Evolutionary conservation across 2,329 filamentous ascomycete genomes (phyloP), one percentile per base, ranked within the genome.

Genomic region (Cladosporium sp.): DNA sequence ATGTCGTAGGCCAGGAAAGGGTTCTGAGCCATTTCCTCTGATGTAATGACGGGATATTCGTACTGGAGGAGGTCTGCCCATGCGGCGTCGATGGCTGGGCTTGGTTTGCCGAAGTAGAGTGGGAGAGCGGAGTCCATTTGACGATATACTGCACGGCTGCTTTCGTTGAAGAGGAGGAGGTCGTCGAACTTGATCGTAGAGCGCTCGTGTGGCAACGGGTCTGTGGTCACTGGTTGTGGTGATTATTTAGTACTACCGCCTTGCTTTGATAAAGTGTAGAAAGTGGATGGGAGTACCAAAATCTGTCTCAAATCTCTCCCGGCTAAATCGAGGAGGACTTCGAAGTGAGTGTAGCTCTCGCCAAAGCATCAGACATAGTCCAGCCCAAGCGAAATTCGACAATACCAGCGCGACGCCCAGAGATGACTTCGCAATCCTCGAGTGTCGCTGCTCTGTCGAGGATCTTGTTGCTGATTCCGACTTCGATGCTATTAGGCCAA

Each of bases 31-130:
- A 48, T 22, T 28, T 48, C 45, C 6, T 48, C 17, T 9, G 28
- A 28, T 9, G 45, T 48, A n/a, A 48, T 48, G 10, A 19, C 45
- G 1, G 45, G 45, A 32, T 48, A 48, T 35, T 48, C 45, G 25
- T 48, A 48, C 22, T 35, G 45, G 7, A 48, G 45, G n/a, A 48
- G 45, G 2, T 48, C 45, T 19, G 24, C 45, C 45, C 45, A 48
- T n/a, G 45, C 17, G 9, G 45, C 45, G 8, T 48, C 45, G 10
- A 48, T 48, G 17, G 28, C 45, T 32, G 45, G 45, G 17, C 45
- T 48, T 8, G 45, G 45, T 25, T n/a, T 35, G n/a, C 45, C 45
- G 19, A 48, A 48, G 45, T 48, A 48, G 28, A 48, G 45, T 35
- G 45, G 45, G 4, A 48, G 25, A 4, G 1, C 2, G 15, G 25